A percentile compares a stretch with the other conserved stretches of the same genome.
phyloP scores from a whole-genome alignment of 2,329 filamentous ascomycete species.

The Fusarium tanahbumbuense region DNA sequence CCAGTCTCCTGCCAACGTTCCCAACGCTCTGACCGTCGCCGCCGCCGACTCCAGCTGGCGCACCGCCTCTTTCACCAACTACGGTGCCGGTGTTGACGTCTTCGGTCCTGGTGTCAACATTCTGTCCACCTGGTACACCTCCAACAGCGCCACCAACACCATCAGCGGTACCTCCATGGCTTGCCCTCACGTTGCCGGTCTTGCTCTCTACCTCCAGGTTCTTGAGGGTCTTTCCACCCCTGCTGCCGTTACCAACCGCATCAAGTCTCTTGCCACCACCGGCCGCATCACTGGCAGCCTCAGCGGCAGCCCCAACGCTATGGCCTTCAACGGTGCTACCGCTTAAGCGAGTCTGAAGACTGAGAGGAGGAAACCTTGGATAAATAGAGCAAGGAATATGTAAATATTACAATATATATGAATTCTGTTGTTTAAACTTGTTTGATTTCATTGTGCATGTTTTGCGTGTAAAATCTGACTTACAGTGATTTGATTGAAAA shows the following conservation, averaged over 20 bases:
- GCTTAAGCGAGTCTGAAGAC: not conserved
- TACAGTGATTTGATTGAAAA: not conserved
- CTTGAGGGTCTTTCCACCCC: conserved; percentile 58
- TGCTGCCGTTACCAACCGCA: conserved; percentile 55
- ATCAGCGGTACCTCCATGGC: conserved; percentile 59
- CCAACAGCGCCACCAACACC: conserved; percentile 49
- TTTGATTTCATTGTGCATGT: not conserved
- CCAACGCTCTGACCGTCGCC: conserved; percentile 62
- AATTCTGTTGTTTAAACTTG: not conserved
- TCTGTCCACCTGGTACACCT: conserved; percentile 57
- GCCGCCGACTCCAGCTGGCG: conserved; percentile 55
- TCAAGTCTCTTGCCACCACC: conserved; percentile 57
- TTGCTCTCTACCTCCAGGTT: conserved; percentile 58
- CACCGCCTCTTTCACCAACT: conserved; percentile 62
- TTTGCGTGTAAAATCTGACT: fast-evolving
- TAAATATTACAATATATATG: conserved; percentile 5
- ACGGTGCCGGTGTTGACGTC: conserved; percentile 55
- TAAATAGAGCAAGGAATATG: not conserved
- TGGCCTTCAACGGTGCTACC: conserved; percentile 59
- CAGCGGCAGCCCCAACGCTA: conserved; percentile 56
- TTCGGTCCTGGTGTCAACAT: conserved; percentile 57
- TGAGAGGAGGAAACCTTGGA: not conserved
- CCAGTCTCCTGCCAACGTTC: conserved; percentile 59
- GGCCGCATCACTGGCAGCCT: conserved; percentile 53
- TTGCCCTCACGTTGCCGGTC: conserved; percentile 55